A percentile compares a stretch with the other conserved stretches of the same genome.
Evolutionary conservation across 495 filamentous ascomycete genomes (phyloP).

Genomic region (Penicillium ucsense): DNA sequence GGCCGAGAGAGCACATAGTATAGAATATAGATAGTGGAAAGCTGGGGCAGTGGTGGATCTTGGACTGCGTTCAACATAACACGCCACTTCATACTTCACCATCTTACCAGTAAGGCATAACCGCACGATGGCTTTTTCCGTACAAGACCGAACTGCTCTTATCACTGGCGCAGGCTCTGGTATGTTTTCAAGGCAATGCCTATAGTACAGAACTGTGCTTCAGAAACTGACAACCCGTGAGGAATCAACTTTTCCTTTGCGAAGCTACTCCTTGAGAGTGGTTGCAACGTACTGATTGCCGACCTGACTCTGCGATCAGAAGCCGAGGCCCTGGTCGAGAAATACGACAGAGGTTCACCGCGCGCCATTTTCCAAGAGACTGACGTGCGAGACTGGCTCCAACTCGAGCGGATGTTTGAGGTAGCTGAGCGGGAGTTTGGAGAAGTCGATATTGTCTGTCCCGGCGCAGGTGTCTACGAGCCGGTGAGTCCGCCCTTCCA

Average conservation of each 20-base stretch:
- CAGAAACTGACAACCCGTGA: slow-evolving; percentile 4
- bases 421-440: slow-evolving; percentile 45
- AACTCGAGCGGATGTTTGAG: slow-evolving; percentile 50
- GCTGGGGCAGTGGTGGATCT: too few species aligned
- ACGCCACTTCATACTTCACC: not conserved
- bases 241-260: slow-evolving; percentile 52
- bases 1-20: too few species aligned
- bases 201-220: not conserved
- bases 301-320: slow-evolving; percentile 57
- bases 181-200: slow-evolving; percentile 15
- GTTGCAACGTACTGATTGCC: slow-evolving; percentile 58
- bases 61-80: too few species aligned
- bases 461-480: slow-evolving; percentile 62
- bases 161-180: slow-evolving; percentile 64
- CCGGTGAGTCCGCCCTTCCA: slow-evolving; percentile 30
- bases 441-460: slow-evolving; percentile 54
- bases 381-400: slow-evolving; percentile 50
- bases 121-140: slow-evolving; percentile 32
- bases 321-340: slow-evolving; percentile 46
- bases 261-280: slow-evolving; percentile 43
- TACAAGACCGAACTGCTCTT: slow-evolving; percentile 56
- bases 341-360: slow-evolving; percentile 31
- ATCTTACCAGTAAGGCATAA: too few species aligned
- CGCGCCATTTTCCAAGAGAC: slow-evolving; percentile 53
- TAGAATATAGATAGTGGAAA: too few species aligned